Percentiles rank a stretch among this genome's conserved stretches.
These are phyloP conservation scores for Carnegiea gigantea DNA, from an alignment of 179 eudicot genomes.

Conservation along the genomic window DNA sequence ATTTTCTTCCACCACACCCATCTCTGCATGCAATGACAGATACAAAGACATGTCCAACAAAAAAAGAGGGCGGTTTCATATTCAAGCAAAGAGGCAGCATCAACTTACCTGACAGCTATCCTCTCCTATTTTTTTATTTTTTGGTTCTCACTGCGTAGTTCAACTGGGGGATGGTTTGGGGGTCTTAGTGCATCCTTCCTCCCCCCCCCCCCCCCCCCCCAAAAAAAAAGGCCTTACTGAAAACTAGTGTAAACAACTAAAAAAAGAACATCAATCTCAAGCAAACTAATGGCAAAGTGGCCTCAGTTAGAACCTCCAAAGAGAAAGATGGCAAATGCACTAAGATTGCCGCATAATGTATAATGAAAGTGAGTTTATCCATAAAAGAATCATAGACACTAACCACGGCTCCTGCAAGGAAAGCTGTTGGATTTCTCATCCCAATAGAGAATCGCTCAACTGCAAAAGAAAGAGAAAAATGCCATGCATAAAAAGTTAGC, in stretches of 20 bases:
- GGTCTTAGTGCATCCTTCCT: background rate
- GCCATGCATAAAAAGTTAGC: constrained; percentile 5
- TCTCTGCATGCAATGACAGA: background rate
- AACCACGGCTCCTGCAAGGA: constrained; percentile 90
- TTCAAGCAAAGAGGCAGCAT: background rate
- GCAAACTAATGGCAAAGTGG: background rate
- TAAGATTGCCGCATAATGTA: background rate
- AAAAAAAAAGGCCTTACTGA: background rate
- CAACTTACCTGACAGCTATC: background rate
- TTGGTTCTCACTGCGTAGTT: background rate
- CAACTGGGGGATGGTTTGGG: no score
- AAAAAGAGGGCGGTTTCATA: background rate
- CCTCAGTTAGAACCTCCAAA: background rate
- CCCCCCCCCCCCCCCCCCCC: constrained; percentile 1
- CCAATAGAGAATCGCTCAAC: constrained; percentile 91
- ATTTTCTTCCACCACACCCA: background rate
- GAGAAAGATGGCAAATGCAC: background rate
- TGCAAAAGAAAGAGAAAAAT: constrained; percentile 33
- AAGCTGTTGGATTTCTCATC: constrained; percentile 88
- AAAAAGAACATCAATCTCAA: background rate
- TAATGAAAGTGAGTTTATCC: background rate
- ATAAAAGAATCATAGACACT: constrained; percentile 22
- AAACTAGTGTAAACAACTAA: background rate
- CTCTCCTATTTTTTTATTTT: background rate
- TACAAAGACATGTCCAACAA: background rate